Evolutionary conservation across 2,329 filamentous ascomycete genomes (phyloP).

Genomic region (Cyclaneusma minus): DNA sequence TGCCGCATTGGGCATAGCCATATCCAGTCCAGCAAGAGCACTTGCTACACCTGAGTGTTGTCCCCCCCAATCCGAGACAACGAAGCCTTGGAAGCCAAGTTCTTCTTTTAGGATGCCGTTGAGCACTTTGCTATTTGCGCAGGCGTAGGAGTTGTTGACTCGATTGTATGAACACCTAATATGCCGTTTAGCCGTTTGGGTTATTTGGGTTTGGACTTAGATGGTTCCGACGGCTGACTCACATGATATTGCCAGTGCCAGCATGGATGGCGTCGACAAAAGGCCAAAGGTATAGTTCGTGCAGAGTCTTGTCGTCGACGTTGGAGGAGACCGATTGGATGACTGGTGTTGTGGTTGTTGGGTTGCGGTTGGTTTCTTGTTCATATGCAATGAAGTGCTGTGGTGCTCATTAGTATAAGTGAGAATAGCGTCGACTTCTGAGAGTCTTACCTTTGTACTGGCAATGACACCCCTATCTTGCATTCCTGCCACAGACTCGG

Average conservation of each 20-base stretch:
- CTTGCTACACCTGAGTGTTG: slow-evolving; percentile 25
- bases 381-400: slow-evolving; percentile 45
- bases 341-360: too few relatives aligned
- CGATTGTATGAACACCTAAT: slow-evolving; percentile 13
- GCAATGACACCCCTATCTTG: slow-evolving; percentile 66
- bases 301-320: slow-evolving; percentile 57
- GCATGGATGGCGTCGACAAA: slow-evolving; percentile 59
- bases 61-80: slow-evolving; percentile 28
- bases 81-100: slow-evolving; percentile 32
- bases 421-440: too few relatives aligned
- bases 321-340: slow-evolving; percentile 37
- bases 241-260: slow-evolving; percentile 49
- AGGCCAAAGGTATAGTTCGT: slow-evolving; percentile 66
- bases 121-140: slow-evolving; percentile 28
- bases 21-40: slow-evolving; percentile 49
- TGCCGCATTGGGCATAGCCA: slow-evolving; percentile 45
- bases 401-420: too few relatives aligned
- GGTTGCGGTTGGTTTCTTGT: slow-evolving; percentile 39
- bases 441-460: slow-evolving; percentile 53
- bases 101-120: slow-evolving; percentile 32
- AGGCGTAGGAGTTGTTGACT: slow-evolving; percentile 30
- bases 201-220: slow-evolving; percentile 4
- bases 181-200: slow-evolving; percentile 4
- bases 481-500: slow-evolving; percentile 58
- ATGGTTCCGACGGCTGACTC: too few relatives aligned